These are phyloP conservation scores for Rhodotorula sp. DNA, from an alignment of 1,284 basidiomycete species.

Conservation along the genomic window DNA sequence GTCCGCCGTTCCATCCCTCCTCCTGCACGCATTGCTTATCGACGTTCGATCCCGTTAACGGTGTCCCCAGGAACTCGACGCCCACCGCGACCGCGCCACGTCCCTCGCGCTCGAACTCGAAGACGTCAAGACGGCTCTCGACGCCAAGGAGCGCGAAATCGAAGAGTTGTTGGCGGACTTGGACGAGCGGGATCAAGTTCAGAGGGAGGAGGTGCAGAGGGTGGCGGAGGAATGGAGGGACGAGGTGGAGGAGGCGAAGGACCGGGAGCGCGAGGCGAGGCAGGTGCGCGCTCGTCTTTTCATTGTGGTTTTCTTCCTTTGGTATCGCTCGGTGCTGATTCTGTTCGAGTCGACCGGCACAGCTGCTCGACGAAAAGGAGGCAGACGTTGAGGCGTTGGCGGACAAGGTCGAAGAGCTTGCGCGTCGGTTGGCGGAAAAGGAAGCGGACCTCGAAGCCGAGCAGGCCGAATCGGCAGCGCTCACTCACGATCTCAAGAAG, in stretches of 20 bases:
- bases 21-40: background rate
- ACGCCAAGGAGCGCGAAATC: constrained; percentile 77
- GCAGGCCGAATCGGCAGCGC: constrained; percentile 64
- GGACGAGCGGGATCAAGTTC: constrained; percentile 65
- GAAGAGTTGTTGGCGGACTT: constrained; percentile 69
- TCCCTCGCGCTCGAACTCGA: constrained; percentile 75
- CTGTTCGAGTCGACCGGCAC: background rate
- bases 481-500: constrained; percentile 72
- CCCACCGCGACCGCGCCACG: constrained; percentile 69
- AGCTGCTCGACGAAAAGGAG: constrained; percentile 62
- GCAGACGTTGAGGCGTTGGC: constrained; percentile 67
- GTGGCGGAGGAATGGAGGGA: constrained; percentile 75
- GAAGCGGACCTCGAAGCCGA: constrained; percentile 69
- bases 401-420: constrained; percentile 67
- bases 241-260: constrained; percentile 68
- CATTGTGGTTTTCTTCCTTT: background rate
- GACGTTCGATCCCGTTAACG: no score
- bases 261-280: constrained; percentile 69
- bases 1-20: background rate
- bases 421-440: constrained; percentile 70
- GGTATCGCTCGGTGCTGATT: background rate
- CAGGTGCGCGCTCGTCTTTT: constrained; percentile 59
- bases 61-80: constrained; percentile 59
- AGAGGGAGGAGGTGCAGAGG: constrained; percentile 60
- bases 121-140: constrained; percentile 70